Evolutionary conservation across 2,329 filamentous ascomycete species (phyloP), one percentile per base, ranked within the genome.

Genomic region (Diaporthe amygdali): DNA sequence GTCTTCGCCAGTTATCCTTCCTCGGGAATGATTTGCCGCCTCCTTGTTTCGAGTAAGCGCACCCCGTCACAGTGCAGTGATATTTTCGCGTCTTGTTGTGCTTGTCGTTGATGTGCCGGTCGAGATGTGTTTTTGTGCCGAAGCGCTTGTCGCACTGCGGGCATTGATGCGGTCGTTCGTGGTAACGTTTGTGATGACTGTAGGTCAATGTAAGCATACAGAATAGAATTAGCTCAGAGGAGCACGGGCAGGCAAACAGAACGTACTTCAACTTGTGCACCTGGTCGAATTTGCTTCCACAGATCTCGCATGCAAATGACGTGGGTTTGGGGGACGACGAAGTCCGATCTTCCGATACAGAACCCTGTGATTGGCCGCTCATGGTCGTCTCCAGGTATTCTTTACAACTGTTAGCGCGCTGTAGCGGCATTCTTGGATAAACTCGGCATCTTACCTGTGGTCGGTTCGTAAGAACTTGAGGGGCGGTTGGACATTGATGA

Each of bases 1-100:
- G 89, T 69, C 89, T 81, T 75, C 88, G 86, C 88, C 88, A 90
- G 78, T 91, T 90, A 75, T 90, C 89, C 76, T 90, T 91, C 67
- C 89, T 81, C 1, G 88, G 88, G 74, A 91, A 91, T 0, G 86
- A 87, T 73, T 89, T 90, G 68, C 88, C 87, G 20, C 71, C 71
- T 10, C 88, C 88, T 20, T 81, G 77, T 69, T 83, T 84, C n/a
- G 87, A 90, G 76, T 89, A 90, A 6, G 86, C 82, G 75, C 89
- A 91, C 8, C 84, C 84, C 2, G 81, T 82, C 5, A 88, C 83
- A 0, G 84, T 86, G 75, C 89, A 91, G 76, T 90, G 88, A 69
- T 87, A 90, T 71, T 88, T 88, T 77, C 87, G 88, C 71, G 85
- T 88, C 80, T 90, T 89, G 74, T 85, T 83, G 76, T 91, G 89